Evolutionary conservation across 2,329 filamentous ascomycete species (phyloP).

Genomic region (Graphilbum sp.): DNA sequence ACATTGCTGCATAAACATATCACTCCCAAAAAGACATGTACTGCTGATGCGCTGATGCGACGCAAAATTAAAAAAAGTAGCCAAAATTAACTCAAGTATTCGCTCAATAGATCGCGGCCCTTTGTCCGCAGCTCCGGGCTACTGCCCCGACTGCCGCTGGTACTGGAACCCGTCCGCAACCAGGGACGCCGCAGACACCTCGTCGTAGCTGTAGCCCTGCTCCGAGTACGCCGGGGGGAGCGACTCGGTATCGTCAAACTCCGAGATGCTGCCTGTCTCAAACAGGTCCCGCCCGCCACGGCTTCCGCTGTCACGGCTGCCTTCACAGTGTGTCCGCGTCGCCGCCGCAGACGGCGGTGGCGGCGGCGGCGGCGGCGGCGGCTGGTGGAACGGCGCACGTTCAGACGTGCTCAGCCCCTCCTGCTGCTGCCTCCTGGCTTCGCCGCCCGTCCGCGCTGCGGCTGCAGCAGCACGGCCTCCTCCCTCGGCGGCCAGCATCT

Average conservation of each 20-base stretch:
- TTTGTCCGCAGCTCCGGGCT: neutral
- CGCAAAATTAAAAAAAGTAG: too few relatives aligned
- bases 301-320: neutral
- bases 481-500: constrained; percentile 29
- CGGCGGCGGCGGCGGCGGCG: constrained; percentile 2
- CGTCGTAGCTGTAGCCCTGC: constrained; percentile 3
- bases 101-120: too few relatives aligned
- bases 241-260: constrained; percentile 18
- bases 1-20: too few relatives aligned
- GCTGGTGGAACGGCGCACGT: constrained; percentile 1
- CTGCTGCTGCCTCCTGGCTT: constrained; percentile 8
- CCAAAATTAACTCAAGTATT: too few relatives aligned
- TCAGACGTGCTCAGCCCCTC: too few relatives aligned
- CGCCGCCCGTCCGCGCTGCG: constrained; percentile 9
- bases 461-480: constrained; percentile 14
- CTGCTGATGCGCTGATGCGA: too few relatives aligned
- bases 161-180: constrained; percentile 28
- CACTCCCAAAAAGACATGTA: too few relatives aligned
- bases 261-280: constrained; percentile 1
- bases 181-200: constrained; percentile 14
- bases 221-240: constrained; percentile 28
- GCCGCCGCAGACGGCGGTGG: neutral
- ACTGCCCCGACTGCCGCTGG: constrained; percentile 15
- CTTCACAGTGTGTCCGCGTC: neutral
- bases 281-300: neutral